Conservation (phyloP, 371 early-diverging fungal genomes). For the Entomophthora muscae region DNA sequence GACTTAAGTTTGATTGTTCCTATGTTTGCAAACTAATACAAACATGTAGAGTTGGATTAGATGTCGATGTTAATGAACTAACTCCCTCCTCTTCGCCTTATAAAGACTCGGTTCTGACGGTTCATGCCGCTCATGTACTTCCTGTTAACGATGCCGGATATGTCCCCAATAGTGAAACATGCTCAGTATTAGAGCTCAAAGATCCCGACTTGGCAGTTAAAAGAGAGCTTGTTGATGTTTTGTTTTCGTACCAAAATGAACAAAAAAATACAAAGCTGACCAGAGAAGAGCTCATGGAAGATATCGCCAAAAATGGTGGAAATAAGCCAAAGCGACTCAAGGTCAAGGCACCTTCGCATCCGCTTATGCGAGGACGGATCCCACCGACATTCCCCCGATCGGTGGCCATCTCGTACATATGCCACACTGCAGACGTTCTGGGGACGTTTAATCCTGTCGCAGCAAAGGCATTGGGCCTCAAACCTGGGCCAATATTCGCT, state of each 20-base stretch:
- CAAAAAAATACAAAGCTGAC: not conserved
- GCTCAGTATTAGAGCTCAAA: not conserved
- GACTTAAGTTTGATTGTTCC: too few species aligned
- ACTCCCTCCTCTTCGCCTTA: not conserved
- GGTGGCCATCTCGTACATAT: slow-evolving; percentile 46
- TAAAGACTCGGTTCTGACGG: not conserved
- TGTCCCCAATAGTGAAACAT: not conserved
- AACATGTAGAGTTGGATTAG: slow-evolving; percentile 9
- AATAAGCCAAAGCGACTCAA: slow-evolving; percentile 10
- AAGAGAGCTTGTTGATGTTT: not conserved
- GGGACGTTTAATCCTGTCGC: slow-evolving; percentile 68
- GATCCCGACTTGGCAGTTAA: slow-evolving; percentile 9
- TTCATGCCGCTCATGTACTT: not conserved
- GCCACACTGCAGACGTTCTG: slow-evolving; percentile 49
- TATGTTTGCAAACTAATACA: slow-evolving; percentile 17
- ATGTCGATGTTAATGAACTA: not conserved
- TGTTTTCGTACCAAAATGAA: not conserved
- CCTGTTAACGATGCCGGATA: not conserved
- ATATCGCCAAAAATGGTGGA: slow-evolving; percentile 1
- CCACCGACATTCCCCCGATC: slow-evolving; percentile 24
- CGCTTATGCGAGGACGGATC: slow-evolving; percentile 9
- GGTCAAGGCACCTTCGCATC: not conserved
- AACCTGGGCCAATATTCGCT: slow-evolving; percentile 47
- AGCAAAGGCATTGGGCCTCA: slow-evolving; percentile 57
- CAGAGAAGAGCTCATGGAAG: not conserved